Evolutionary conservation across 2,329 filamentous ascomycete genomes (phyloP).

Genomic region (Anisogramma anomala): DNA sequence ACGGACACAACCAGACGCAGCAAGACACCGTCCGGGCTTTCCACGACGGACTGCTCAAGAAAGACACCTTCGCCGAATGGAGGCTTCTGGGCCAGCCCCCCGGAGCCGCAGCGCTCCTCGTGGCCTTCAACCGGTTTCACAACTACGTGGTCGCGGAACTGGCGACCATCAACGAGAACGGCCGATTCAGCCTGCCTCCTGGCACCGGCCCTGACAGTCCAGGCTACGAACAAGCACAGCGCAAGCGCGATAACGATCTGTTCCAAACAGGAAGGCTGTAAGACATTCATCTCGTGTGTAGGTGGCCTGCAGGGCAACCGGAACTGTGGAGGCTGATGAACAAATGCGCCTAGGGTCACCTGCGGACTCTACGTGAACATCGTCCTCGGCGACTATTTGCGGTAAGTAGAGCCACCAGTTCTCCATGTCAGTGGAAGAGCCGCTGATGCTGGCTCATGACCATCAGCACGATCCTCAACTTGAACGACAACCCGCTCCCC

Average conservation of each 20-base stretch:
- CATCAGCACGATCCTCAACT: constrained; percentile 40
- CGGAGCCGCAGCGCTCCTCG: constrained; percentile 53
- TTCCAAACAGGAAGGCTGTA: constrained; percentile 43
- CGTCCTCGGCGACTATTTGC: constrained; percentile 46
- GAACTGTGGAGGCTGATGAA: no score
- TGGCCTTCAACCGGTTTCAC: constrained; percentile 60
- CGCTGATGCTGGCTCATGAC: not conserved
- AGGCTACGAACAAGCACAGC: constrained; percentile 21
- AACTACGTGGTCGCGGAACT: constrained; percentile 47
- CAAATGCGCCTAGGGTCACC: constrained; percentile 25
- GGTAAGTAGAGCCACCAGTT: constrained; percentile 16
- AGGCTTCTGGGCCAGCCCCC: constrained; percentile 55
- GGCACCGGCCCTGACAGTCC: not conserved
- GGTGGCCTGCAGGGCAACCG: no score
- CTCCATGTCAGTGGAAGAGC: not conserved
- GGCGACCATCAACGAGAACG: constrained; percentile 54
- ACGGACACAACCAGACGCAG: constrained; percentile 56
- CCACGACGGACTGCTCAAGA: constrained; percentile 43
- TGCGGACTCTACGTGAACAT: constrained; percentile 47
- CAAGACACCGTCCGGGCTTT: constrained; percentile 38
- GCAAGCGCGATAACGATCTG: constrained; percentile 33
- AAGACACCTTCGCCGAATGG: constrained; percentile 57
- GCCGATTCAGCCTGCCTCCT: constrained; percentile 42
- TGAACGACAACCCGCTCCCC: constrained; percentile 38
- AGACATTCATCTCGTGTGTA: not conserved